phyloP scores from a whole-genome alignment of 2,329 filamentous ascomycete species.

The Rhynchosporium secalis region DNA sequence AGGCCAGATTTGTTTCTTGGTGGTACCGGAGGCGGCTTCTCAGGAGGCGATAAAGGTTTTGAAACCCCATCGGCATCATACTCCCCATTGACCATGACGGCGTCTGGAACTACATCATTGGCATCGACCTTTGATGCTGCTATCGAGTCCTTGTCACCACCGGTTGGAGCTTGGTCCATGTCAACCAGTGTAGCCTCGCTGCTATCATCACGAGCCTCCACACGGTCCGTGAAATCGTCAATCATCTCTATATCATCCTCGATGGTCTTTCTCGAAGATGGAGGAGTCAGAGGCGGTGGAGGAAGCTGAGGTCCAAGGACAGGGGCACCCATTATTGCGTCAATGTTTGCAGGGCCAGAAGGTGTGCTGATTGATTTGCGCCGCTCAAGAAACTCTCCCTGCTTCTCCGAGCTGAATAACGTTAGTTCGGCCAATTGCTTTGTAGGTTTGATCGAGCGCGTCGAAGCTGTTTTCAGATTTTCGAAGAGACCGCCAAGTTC shows the following conservation, averaged over 20 bases:
- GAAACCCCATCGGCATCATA: conserved; percentile 17
- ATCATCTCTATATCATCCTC: conserved; percentile 40
- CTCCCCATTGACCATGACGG: conserved; percentile 43
- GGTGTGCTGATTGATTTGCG: conserved; percentile 47
- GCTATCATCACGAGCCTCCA: conserved; percentile 35
- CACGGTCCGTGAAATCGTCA: conserved; percentile 31
- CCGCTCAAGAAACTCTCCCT: conserved; percentile 48
- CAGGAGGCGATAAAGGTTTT: conserved; percentile 25
- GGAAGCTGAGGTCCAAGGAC: conserved; percentile 36
- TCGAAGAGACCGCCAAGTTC: conserved; percentile 71
- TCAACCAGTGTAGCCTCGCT: conserved; percentile 46
- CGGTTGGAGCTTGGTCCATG: conserved; percentile 21
- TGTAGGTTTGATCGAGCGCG: conserved; percentile 66
- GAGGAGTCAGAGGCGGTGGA: conserved; percentile 25
- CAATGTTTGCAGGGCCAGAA: conserved; percentile 34
- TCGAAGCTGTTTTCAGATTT: conserved; percentile 64
- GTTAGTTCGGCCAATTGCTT: conserved; percentile 79
- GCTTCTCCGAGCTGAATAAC: conserved; percentile 60
- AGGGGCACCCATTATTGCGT: conserved; percentile 30
- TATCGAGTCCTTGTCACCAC: neutral
- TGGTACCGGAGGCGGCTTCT: conserved; percentile 40
- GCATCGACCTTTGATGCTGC: conserved; percentile 1
- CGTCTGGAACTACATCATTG: conserved; percentile 23
- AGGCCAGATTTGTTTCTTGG: conserved; percentile 40
- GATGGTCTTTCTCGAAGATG: conserved; percentile 19